Conservation (phyloP, 805 yeast genomes). For the Lipomyces sp. region DNA sequence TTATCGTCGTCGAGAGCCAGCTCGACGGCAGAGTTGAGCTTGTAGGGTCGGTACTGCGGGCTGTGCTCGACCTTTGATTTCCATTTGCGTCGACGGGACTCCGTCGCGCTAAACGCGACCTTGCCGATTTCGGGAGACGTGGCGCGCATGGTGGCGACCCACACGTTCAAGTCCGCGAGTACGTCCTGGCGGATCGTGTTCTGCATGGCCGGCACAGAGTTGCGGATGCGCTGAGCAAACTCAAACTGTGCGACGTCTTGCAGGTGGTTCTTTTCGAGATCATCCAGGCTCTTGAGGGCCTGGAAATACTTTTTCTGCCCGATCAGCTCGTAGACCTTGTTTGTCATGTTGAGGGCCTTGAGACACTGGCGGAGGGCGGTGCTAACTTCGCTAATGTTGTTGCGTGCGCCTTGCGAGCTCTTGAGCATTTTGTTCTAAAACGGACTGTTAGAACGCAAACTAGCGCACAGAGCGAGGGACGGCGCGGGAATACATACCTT, state of each 20-base stretch:
- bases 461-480: constrained; percentile 3
- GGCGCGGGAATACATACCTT: constrained; percentile 34
- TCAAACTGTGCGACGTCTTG: constrained; percentile 66
- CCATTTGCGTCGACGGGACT: constrained; percentile 60
- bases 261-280: constrained; percentile 62
- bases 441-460: neutral
- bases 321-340: constrained; percentile 78
- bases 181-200: constrained; percentile 71
- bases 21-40: constrained; percentile 85
- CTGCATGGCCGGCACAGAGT: constrained; percentile 73
- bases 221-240: constrained; percentile 63
- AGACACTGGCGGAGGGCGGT: constrained; percentile 67
- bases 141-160: constrained; percentile 47
- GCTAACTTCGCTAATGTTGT: constrained; percentile 68
- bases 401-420: constrained; percentile 58
- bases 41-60: constrained; percentile 50
- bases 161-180: constrained; percentile 56
- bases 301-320: constrained; percentile 72
- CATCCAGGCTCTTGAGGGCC: constrained; percentile 79
- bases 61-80: constrained; percentile 45
- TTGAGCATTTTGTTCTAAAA: constrained; percentile 53
- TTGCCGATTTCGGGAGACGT: constrained; percentile 52
- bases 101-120: constrained; percentile 52
- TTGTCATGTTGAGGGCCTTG: constrained; percentile 79
- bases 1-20: constrained; percentile 60